Base-by-base conservation (phyloP, 176 grass and related monocot species). In the Elymus sibiricus region DNA sequence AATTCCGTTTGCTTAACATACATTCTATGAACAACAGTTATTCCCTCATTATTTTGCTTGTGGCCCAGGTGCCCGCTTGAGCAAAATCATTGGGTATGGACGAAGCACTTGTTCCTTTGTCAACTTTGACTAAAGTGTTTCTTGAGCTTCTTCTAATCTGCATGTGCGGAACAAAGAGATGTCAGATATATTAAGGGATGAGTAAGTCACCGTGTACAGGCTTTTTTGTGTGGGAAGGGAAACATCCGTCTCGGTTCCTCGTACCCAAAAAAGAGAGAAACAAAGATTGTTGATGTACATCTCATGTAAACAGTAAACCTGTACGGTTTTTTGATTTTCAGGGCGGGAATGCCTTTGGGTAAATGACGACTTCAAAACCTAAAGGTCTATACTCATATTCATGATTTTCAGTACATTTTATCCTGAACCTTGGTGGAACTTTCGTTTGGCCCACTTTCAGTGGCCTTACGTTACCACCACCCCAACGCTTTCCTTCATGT, bases 61-160 rank as follows among this genome's bases (percentile, higher is more conserved):
- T 78, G 27, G 9, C 1, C 7, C 89, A 92, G 87, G 90, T 79
- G 87, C 84, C 69, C 73, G 40, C 77, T 83, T 49, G 79, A 86
- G 83, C 47, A 92, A 66, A 73, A 86, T 92, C 70, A 74, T 86
- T 86, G 75, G 59, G 38, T 63, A 56, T 67, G 83, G 79, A 89
- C 86, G 83, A 65, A 86, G 79, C 53, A 39, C 70, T 83, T 86
- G 74, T 37, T 84, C 80, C 89, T 92, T 79, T 86, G 87, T 79
- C 66, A 17, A 86, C 71, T 90, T 61, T n/a, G 79, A 86, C 75
- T 86, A 74, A 51, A n/a, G 34, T 81, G 11, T 82, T 86, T 27
- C 29, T 82, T 83, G 78, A 83, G 79, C 66, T 74, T 70, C n/a
- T n/a, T n/a, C n/a, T n/a, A n/a, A n/a, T n/a, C n/a, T n/a, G n/a